Evolutionary conservation across 208 protist genomes (phyloP).

Genomic region (Borovskyia barvae): DNA sequence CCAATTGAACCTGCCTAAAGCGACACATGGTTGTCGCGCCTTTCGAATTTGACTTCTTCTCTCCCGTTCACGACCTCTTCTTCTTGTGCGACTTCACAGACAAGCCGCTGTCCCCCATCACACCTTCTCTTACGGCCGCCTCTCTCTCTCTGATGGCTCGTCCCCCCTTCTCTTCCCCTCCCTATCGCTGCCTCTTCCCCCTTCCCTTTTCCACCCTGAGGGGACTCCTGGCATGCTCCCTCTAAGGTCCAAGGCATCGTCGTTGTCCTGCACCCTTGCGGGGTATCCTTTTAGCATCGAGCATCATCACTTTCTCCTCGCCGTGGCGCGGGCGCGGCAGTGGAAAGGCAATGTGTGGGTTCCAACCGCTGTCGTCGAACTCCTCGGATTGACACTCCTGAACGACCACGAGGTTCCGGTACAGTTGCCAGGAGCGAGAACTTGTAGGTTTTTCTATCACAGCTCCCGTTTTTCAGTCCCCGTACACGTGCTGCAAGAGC

Average conservation of each 20-base stretch:
- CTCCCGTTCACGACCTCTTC: no score
- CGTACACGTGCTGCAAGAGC: constrained; percentile 16
- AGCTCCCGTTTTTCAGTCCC: constrained; percentile 33
- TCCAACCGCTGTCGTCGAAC: constrained; percentile 20
- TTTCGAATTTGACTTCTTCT: no score
- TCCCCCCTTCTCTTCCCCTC: neutral
- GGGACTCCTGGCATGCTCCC: no score
- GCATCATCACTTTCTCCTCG: constrained; percentile 34
- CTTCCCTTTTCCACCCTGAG: no score
- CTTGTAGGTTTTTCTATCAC: constrained; percentile 42
- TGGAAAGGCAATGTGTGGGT: constrained; percentile 50
- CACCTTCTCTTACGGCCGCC: neutral
- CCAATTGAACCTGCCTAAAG: no score
- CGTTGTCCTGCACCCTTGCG: constrained; percentile 23
- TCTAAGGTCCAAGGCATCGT: neutral
- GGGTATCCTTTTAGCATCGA: constrained; percentile 37
- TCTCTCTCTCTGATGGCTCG: neutral
- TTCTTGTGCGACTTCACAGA: no score
- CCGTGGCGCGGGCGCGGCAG: constrained; percentile 18
- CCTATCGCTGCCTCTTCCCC: neutral
- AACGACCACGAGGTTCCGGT: constrained; percentile 7
- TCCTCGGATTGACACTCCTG: constrained; percentile 21
- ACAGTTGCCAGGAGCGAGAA: constrained; percentile 20
- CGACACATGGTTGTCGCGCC: no score
- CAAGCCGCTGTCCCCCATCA: no score